Base-by-base conservation (phyloP, 202 grass and related monocot genomes). In the Saccharum hybrid region DNA sequence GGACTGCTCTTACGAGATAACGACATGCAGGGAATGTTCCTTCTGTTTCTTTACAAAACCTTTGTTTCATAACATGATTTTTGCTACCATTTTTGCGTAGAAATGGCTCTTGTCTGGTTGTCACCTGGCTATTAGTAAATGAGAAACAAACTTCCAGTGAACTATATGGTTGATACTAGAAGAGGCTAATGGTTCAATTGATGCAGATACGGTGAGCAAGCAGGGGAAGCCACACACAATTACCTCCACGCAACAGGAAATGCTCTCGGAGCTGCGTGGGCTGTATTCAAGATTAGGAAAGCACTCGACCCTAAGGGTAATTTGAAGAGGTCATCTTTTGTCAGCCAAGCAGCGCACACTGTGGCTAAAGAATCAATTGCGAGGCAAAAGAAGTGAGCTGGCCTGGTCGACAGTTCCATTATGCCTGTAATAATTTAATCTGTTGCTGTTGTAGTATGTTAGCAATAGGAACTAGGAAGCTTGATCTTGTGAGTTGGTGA, bases 211-310 rank as follows among this genome's bases (percentile, higher is more conserved):
- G 96, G 96, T 42, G 93, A 94, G 6, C 77, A 88, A 48, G 91
- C 91, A 56, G 93, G 90, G 41, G 86, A 90, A 75, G 36, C 80
- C 40, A 92, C 96, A 74, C 82, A 93, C 2, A 74, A 92, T 49
- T 89, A 92, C 48, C 87, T 99, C 13, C 79, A 90, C 13, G 93
- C 91, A 8, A 89, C 93, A 39, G 96, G 96, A 18, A 94, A 96
- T 39, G 91, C 86, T 59, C 81, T 96, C 62, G 96, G 96, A 48
- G 90, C 77, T 0, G 96, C 93, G 64, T 99, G 96, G 96, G 89
- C 96, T 5, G 93, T 99, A 28, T 99, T 99, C 88, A 99, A 96
- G 88, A 88, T 99, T 71, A 81, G 96, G 68, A 99, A 96, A 60
- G 93, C 88, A 43, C 74, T 99, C 3, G 85, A 99, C 72, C 93